phyloP scores from a whole-genome alignment of 371 early-diverging fungal species.

The Blakeslea trispora region DNA sequence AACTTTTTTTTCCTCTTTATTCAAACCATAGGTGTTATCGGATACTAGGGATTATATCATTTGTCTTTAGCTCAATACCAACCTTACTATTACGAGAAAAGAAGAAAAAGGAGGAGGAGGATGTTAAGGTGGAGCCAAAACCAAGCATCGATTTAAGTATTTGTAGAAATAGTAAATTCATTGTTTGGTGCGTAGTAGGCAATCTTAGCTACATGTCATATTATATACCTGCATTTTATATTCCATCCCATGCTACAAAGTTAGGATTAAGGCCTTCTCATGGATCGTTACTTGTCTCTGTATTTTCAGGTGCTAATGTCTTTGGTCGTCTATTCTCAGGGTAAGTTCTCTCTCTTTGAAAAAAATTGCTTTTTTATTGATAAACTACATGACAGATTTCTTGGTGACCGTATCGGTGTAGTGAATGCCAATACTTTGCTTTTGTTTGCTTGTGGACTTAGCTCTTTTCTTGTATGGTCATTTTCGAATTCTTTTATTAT shows the following conservation, averaged over 20 bases:
- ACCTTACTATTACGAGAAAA: constrained; percentile 43
- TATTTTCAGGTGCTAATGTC: constrained; percentile 37
- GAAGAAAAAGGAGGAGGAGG: constrained; percentile 18
- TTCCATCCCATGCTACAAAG: constrained; percentile 42
- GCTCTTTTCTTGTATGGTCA: constrained; percentile 64
- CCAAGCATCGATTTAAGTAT: constrained; percentile 21
- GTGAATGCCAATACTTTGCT: constrained; percentile 55
- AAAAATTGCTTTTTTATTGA: not conserved
- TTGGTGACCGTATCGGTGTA: constrained; percentile 59
- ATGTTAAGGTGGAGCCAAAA: constrained; percentile 10
- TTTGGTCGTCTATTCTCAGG: constrained; percentile 38
- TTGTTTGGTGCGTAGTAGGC: constrained; percentile 36
- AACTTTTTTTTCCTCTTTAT: not conserved
- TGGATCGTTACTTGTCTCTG: constrained; percentile 33
- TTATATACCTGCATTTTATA: constrained; percentile 40
- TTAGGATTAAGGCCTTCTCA: constrained; percentile 34
- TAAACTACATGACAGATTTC: constrained; percentile 6
- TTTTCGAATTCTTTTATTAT: constrained; percentile 48
- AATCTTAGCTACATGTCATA: constrained; percentile 40
- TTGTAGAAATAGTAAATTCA: constrained; percentile 22
- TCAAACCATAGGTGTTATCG: constrained; percentile 45
- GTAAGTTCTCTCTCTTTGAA: constrained; percentile 19
- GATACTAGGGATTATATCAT: constrained; percentile 51
- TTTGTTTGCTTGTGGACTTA: constrained; percentile 47
- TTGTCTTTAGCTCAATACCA: constrained; percentile 38